phyloP scores from a whole-genome alignment of 2,329 filamentous ascomycete genomes.

The Byssochlamys sp. region DNA sequence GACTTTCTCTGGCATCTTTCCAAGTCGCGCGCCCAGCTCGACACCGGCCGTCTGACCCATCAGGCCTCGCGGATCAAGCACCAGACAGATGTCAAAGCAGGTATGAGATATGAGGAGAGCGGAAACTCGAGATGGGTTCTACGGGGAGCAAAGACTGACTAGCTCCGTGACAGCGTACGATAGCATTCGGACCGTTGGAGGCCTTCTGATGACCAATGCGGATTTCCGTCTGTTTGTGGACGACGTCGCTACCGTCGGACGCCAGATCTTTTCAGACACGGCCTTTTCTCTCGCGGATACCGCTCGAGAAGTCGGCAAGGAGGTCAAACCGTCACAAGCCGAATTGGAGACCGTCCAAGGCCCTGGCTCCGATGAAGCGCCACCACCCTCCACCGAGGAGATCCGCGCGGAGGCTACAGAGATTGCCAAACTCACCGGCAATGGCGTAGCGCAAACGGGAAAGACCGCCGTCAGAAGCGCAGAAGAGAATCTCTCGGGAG shows the following conservation, averaged over 20 bases:
- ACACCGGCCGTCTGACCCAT: conserved; percentile 54
- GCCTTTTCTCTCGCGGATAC: conserved; percentile 68
- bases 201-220: conserved; percentile 76
- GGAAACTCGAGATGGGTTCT: too few species aligned
- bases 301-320: conserved; percentile 63
- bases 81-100: conserved; percentile 62
- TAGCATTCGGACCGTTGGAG: conserved; percentile 73
- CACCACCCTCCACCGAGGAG: conserved; percentile 52
- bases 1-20: conserved; percentile 80
- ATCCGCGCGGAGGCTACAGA: conserved; percentile 50
- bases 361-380: conserved; percentile 34
- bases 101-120: conserved; percentile 28
- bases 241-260: conserved; percentile 67
- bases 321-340: conserved; percentile 58
- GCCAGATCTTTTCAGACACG: conserved; percentile 78
- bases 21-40: conserved; percentile 61
- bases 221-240: conserved; percentile 81
- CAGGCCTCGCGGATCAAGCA: conserved; percentile 54
- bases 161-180: conserved; percentile 51
- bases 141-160: neutral
- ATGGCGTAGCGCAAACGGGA: conserved; percentile 30
- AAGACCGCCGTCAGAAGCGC: conserved; percentile 59
- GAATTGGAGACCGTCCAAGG: conserved; percentile 47
- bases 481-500: conserved; percentile 61
- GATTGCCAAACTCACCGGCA: conserved; percentile 35